phyloP scores from a whole-genome alignment of 2,329 filamentous ascomycete genomes.

The Dryadomyces quercivorus region DNA sequence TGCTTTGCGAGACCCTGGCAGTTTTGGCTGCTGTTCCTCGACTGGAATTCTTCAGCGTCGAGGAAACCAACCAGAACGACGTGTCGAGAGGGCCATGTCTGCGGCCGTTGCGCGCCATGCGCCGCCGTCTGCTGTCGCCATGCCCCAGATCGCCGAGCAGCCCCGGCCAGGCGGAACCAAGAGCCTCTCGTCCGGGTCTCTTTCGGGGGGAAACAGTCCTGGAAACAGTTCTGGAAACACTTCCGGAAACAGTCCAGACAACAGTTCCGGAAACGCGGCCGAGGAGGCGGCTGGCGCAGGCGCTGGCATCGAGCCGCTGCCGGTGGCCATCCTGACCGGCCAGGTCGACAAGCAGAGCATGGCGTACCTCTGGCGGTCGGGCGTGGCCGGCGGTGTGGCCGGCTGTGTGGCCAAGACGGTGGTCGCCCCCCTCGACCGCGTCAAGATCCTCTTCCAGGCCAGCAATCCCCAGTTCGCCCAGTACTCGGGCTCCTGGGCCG shows the following conservation, averaged over 20 bases:
- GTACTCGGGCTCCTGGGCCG: constrained; percentile 81
- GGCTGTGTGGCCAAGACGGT: constrained; percentile 95
- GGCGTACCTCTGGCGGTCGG: constrained; percentile 75
- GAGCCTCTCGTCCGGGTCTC: too few species aligned
- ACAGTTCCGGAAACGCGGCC: not conserved
- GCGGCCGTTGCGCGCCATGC: constrained; percentile 37
- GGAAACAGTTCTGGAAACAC: not conserved
- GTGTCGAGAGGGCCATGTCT: not conserved
- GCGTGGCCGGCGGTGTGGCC: constrained; percentile 77
- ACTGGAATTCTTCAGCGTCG: too few species aligned
- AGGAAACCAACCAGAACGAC: not conserved
- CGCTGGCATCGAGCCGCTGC: constrained; percentile 30
- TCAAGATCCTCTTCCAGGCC: constrained; percentile 97
- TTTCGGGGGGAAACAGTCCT: not conserved
- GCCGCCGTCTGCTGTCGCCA: constrained; percentile 21
- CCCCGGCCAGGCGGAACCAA: constrained; percentile 24
- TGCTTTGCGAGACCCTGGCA: not conserved
- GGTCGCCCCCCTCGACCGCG: constrained; percentile 88
- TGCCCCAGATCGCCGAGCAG: constrained; percentile 37
- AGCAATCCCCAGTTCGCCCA: constrained; percentile 89
- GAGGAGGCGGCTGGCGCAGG: not conserved
- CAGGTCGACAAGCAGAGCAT: constrained; percentile 58
- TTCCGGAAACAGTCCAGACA: not conserved
- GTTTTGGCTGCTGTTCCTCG: not conserved
- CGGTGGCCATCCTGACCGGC: constrained; percentile 30